Evolutionary conservation across 2,329 filamentous ascomycete genomes (phyloP).

Genomic region (Aureobasidium sp.): DNA sequence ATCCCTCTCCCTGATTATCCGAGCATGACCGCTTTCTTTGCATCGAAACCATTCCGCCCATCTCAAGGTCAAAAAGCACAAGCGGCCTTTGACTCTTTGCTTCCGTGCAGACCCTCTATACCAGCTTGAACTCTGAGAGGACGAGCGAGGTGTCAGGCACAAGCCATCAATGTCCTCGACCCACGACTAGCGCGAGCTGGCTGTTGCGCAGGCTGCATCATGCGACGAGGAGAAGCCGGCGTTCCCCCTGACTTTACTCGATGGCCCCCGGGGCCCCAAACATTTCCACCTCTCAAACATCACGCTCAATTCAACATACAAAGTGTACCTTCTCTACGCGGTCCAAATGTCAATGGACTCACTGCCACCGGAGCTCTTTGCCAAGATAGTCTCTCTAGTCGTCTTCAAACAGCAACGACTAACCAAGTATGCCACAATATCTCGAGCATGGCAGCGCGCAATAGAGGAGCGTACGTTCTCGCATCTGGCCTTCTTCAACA

Average conservation of each 20-base stretch:
- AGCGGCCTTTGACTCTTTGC: not conserved
- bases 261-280: not conserved
- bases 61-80: not conserved
- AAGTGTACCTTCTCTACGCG: too few relatives aligned
- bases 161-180: not conserved
- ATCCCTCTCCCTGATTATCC: slow-evolving; percentile 5
- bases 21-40: not conserved
- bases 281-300: not conserved
- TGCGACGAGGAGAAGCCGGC: not conserved
- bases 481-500: not conserved
- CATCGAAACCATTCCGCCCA: not conserved
- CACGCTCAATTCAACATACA: not conserved
- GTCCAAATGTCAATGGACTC: not conserved
- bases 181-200: not conserved
- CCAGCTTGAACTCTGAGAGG: too few relatives aligned
- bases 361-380: not conserved
- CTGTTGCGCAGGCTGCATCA: not conserved
- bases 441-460: not conserved
- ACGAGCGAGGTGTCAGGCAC: not conserved
- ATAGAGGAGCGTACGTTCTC: not conserved
- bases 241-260: not conserved
- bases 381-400: not conserved
- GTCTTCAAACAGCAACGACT: not conserved
- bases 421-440: not conserved
- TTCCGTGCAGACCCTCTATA: too few relatives aligned